Evolutionary conservation across 768 basidiomycete genomes (phyloP), one percentile per base, ranked within the genome.

Genomic region (Macrolepiota albuminosa): DNA sequence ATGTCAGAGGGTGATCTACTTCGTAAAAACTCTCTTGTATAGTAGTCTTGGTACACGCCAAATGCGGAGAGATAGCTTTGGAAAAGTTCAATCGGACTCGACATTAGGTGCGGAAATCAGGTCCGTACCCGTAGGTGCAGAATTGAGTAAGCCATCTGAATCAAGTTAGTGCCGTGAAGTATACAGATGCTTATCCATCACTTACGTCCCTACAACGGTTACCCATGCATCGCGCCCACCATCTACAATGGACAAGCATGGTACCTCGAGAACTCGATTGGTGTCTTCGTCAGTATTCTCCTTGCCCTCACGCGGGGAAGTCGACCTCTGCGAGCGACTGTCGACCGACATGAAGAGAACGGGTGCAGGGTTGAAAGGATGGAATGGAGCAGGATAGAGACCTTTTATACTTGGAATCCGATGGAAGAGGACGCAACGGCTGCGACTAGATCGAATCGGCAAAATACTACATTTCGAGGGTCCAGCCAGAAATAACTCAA

Each of bases 41-140:
- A 77, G 29, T 78, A 76, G 54, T 82, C 82, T 69, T 81, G 76
- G 60, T 77, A 79, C n/a, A 77, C 73, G 2, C 79, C 80, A 62
- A 78, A 79, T 4, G 77, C 73, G 33, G 76, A 77, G 31, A 75
- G 70, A 59, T 78, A 80, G 5, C 80, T 81, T 72, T 29, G 26
- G 66, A 62, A 59, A 57, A 68, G 66, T 42, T 67, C 68, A 65
- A 69, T 71, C 36, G 21, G 21, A 49, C 34, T 42, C 46, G 56
- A 39, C 43, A 24, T 24, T 21, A 26, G 46, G 26, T n/a, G 18
- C 45, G 18, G 14, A 52, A 34, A 40, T 31, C 24, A 40, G 16
- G 31, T 57, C 54, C 69, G 26, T 60, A 78, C 73, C 81, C 80
- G 58, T 79, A 78, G 3, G 79, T 80, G 63, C 77, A 78, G 54